Evolutionary conservation across 805 yeast genomes (phyloP).

Genomic region (Lachancea mirantina): DNA sequence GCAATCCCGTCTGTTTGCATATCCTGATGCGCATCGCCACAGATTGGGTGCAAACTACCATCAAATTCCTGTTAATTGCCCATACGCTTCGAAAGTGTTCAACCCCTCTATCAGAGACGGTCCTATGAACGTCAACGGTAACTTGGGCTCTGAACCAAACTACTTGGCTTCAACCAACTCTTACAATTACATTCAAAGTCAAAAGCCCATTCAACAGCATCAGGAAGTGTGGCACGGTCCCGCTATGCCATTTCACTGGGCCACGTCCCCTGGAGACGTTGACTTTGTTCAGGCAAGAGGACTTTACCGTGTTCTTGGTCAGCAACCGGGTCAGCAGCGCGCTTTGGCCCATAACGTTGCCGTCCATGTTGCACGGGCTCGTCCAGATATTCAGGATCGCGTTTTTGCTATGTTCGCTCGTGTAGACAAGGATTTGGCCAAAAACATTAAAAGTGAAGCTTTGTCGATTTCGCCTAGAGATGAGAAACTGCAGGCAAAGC

Average conservation of each 20-base stretch:
- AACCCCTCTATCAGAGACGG: slow-evolving; percentile 82
- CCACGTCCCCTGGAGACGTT: slow-evolving; percentile 47
- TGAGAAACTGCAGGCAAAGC: slow-evolving; percentile 12
- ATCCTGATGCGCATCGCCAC: slow-evolving; percentile 82
- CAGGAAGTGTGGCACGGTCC: slow-evolving; percentile 81
- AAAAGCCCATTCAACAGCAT: slow-evolving; percentile 43
- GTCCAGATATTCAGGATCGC: slow-evolving; percentile 67
- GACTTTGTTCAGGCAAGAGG: slow-evolving; percentile 75
- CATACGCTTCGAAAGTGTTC: slow-evolving; percentile 48
- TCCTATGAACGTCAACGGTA: slow-evolving; percentile 59
- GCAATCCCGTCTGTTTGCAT: slow-evolving; percentile 74
- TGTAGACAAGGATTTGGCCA: slow-evolving; percentile 64
- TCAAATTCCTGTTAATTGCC: slow-evolving; percentile 88
- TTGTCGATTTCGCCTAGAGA: slow-evolving; percentile 12
- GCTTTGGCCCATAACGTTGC: slow-evolving; percentile 80
- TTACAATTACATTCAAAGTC: slow-evolving; percentile 26
- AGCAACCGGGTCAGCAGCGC: slow-evolving; percentile 73
- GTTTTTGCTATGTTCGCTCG: slow-evolving; percentile 70
- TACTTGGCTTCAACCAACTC: slow-evolving; percentile 50
- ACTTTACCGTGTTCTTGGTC: slow-evolving; percentile 73
- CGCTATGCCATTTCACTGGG: slow-evolving; percentile 85
- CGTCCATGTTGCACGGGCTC: slow-evolving; percentile 62
- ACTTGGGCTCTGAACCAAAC: slow-evolving; percentile 72
- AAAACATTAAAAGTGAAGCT: slow-evolving; percentile 57
- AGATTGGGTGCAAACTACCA: slow-evolving; percentile 67